Conservation (phyloP, 2,329 filamentous ascomycete species). For the Scedosporium minutisporum region DNA sequence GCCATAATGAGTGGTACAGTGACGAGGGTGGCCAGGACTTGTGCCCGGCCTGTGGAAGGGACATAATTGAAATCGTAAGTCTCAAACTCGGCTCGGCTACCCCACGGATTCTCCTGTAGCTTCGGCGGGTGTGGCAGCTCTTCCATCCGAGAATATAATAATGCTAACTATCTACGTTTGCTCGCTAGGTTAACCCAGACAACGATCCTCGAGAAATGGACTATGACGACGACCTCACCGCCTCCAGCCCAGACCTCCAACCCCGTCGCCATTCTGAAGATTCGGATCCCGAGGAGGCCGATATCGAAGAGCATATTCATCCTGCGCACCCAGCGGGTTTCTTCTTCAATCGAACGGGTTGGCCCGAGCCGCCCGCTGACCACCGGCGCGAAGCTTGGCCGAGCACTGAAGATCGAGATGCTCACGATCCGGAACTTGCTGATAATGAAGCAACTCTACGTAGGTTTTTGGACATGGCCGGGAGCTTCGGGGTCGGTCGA, state of each 20-base stretch:
- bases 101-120: no score
- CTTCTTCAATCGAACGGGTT: slow-evolving; percentile 26
- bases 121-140: no score
- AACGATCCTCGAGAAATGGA: slow-evolving; percentile 51
- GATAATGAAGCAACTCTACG: slow-evolving; percentile 2
- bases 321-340: slow-evolving; percentile 25
- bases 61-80: slow-evolving; percentile 80
- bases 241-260: slow-evolving; percentile 20
- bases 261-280: slow-evolving; percentile 23
- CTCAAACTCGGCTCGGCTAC: background rate
- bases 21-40: slow-evolving; percentile 51
- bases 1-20: slow-evolving; percentile 70
- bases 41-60: slow-evolving; percentile 70
- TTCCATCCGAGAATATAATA: no score
- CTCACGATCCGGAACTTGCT: slow-evolving; percentile 6
- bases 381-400: background rate
- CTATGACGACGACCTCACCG: slow-evolving; percentile 18
- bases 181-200: slow-evolving; percentile 38
- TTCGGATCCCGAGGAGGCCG: slow-evolving; percentile 49
- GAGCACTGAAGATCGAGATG: slow-evolving; percentile 6
- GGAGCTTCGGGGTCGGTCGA: slow-evolving; percentile 1
- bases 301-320: slow-evolving; percentile 45
- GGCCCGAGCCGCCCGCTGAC: slow-evolving; percentile 7
- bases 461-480: slow-evolving; percentile 5
- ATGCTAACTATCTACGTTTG: slow-evolving; percentile 14